Evolutionary conservation across 208 protist genomes (phyloP), one percentile per base, ranked within the genome.

Genomic region (Herpetomonas samuelpessoai): DNA sequence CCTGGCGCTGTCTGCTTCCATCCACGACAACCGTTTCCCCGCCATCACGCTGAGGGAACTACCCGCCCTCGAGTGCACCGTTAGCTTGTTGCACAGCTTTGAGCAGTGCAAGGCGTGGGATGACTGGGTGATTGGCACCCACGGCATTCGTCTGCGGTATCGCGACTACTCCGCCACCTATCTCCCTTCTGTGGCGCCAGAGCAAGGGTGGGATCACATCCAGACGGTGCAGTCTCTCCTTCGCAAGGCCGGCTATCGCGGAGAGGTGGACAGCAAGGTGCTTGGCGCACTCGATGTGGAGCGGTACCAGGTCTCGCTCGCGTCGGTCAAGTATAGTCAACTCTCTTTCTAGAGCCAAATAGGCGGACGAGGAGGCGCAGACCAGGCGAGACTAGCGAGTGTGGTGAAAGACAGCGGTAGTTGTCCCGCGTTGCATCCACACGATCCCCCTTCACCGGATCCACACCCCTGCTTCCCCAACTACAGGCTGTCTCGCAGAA

Each of bases 1-100:
- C 49, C 83, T 91, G 41, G 89, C 89, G 0, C 50, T 84, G 24
- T 74, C 71, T 18, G 73, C 89, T 4, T 76, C 89, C 18, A 85
- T 91, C 60, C 56, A 93, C 16, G 89, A 96, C 63, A 77, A 58
- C 12, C 81, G 89, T 28, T 96, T 96, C 52, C 49, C 57, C 10
- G 84, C 88, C 41, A 76, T 95, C 41, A 58, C 46, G 35, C 58
- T 76, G 52, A 58, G 47, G 25, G 89, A 96, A 54, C 76, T 96
- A 54, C 71, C 77, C 27, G 68, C 48, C 29, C 62, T 96, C 28
- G 47, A 51, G 52, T 96, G 89, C 72, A 80, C 78, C 29, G 88
- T 96, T 27, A 91, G 86, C 44, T 60, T 96, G 7, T 68, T 96
- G 30, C 84, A 92, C 72, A 81, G 65, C 39, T 96, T 93, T 60